Conservation (phyloP, 1,284 basidiomycete genomes). For the Vanrija pseudolonga region DNA sequence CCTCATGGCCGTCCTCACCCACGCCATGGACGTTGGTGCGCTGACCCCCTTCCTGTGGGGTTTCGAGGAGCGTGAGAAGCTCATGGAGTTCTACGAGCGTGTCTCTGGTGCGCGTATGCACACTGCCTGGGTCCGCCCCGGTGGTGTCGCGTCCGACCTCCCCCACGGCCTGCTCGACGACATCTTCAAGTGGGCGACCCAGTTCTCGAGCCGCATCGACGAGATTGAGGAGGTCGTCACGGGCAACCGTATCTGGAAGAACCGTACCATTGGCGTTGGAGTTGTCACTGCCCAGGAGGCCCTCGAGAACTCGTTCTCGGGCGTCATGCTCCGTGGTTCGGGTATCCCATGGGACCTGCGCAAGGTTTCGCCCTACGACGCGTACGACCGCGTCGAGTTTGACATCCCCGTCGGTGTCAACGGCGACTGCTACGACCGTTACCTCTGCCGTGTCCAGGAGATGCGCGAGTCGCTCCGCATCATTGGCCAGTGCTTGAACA, state of each 20-base stretch:
- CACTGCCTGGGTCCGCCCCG: slow-evolving; percentile 95
- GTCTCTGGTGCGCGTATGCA: slow-evolving; percentile 97
- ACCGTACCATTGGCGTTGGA: slow-evolving; percentile 87
- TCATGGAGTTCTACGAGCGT: slow-evolving; percentile 99
- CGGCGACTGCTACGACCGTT: slow-evolving; percentile 82
- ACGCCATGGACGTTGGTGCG: slow-evolving; percentile 75
- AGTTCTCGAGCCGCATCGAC: slow-evolving; percentile 78
- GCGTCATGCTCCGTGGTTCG: slow-evolving; percentile 93
- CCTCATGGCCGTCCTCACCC: slow-evolving; percentile 92
- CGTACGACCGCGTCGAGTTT: slow-evolving; percentile 97
- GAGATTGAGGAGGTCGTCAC: slow-evolving; percentile 98
- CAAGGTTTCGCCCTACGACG: slow-evolving; percentile 91
- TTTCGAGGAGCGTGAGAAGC: slow-evolving; percentile 99
- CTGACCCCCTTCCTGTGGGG: slow-evolving; percentile 99
- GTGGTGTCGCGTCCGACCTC: slow-evolving; percentile 95
- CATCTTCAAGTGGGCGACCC: slow-evolving; percentile 96
- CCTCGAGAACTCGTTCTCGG: slow-evolving; percentile 88
- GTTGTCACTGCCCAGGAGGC: slow-evolving; percentile 89
- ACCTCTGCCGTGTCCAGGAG: slow-evolving; percentile 96
- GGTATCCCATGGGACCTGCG: slow-evolving; percentile 94
- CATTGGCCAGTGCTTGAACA: slow-evolving; percentile 88
- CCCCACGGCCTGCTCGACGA: slow-evolving; percentile 95
- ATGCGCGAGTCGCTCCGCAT: slow-evolving; percentile 93
- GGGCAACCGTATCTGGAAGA: slow-evolving; percentile 97
- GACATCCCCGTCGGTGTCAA: slow-evolving; percentile 94